Base-by-base conservation (phyloP, 768 basidiomycete species). In the Dioszegia crocea region DNA sequence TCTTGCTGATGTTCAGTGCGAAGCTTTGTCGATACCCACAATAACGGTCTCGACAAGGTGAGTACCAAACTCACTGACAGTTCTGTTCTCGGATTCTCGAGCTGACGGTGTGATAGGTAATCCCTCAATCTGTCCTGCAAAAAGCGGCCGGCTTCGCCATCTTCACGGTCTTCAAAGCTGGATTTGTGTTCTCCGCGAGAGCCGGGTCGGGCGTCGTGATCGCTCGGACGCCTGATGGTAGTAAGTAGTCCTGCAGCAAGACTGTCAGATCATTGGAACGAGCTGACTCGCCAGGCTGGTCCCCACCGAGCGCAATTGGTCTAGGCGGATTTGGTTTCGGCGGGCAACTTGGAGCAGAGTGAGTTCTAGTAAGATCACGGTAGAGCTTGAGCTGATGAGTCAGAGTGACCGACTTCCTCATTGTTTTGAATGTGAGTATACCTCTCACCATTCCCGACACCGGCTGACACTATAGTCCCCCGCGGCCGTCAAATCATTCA, bases 241-340 rank as follows among this genome's bases (percentile, higher is more conserved):
- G 89, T 91, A 71, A 78, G 90, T 80, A 16, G 40, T 30, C 63
- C 19, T 17, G 19, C 31, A 33, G 4, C 8, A 36, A 51, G 12
- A 33, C n/a, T n/a, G n/a, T n/a, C n/a, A n/a, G n/a, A n/a, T n/a
- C n/a, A n/a, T n/a, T n/a, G n/a, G n/a, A n/a, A n/a, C n/a, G n/a
- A n/a, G n/a, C 56, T 47, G 55, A 56, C 56, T 31, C n/a, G 51
- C 56, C 60, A 91, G 88, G 84, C 36, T 99, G 93, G 93, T 90
- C 89, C 33, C 86, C 92, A 19, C 96, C 96, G 2, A 88, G 87
- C 72, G 96, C 94, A 2, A 94, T 99, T 44, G 93, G 92, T 24
- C 86, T 89, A 2, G 94, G 88, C 14, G 94, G 94, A 0, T 72
- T 93, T 4, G 94, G 94, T 0, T 80, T 93, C 3, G 96, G 94